Conservation (phyloP, 2,329 filamentous ascomycete species). For the Exserohilum rostratum region DNA sequence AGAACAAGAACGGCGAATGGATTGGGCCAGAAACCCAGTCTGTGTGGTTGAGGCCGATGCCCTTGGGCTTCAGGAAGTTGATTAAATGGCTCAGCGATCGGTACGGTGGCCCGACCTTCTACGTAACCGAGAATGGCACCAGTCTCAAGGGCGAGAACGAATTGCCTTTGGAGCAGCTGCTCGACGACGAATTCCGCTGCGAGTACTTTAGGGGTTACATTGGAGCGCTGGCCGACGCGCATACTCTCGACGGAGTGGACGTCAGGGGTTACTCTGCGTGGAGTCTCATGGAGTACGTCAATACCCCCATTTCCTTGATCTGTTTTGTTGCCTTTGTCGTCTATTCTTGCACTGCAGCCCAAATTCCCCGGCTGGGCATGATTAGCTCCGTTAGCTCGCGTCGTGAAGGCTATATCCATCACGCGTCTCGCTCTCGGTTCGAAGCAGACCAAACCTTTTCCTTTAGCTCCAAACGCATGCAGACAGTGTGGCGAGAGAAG, state of each 20-base stretch:
- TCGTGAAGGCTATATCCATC: neutral
- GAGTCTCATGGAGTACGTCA: slow-evolving; percentile 78
- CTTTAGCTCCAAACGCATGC: slow-evolving; percentile 18
- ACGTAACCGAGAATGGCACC: slow-evolving; percentile 88
- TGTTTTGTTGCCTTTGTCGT: neutral
- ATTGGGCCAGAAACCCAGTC: slow-evolving; percentile 85
- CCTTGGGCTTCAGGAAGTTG: slow-evolving; percentile 77
- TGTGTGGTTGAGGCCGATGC: slow-evolving; percentile 78
- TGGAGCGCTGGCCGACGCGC: slow-evolving; percentile 75
- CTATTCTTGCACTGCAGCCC: neutral
- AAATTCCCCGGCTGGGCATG: too few species aligned
- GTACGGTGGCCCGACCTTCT: slow-evolving; percentile 78
- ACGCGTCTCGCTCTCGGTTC: neutral
- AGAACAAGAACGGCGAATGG: slow-evolving; percentile 72
- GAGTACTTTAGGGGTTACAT: slow-evolving; percentile 82
- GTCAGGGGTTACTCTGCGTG: slow-evolving; percentile 83
- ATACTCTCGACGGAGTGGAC: slow-evolving; percentile 74
- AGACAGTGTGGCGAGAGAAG: neutral
- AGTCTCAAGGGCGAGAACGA: slow-evolving; percentile 84
- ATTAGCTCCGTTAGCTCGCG: too few species aligned
- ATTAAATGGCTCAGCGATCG: slow-evolving; percentile 65
- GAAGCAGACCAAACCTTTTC: slow-evolving; percentile 5
- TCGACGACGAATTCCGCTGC: slow-evolving; percentile 81
- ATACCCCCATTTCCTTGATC: slow-evolving; percentile 2
- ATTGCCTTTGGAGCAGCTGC: slow-evolving; percentile 69